Conservation (phyloP, 345 rosid genomes). For the Durio zibethinus region DNA sequence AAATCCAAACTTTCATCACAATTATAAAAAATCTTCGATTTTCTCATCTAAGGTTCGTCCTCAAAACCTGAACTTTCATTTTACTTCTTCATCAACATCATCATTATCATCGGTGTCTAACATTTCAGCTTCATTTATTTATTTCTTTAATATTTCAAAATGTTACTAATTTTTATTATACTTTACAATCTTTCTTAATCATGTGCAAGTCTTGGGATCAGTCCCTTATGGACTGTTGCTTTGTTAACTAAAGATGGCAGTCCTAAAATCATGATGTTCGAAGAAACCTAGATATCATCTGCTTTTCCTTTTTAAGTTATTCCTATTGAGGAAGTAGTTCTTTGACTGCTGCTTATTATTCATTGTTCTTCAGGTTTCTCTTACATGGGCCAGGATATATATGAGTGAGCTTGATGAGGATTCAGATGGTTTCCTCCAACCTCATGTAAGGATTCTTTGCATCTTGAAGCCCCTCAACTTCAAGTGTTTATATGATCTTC, state of each 20-base stretch:
- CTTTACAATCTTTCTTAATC: neutral
- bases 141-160: neutral
- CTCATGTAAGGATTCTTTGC: constrained; percentile 48
- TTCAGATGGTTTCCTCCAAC: constrained; percentile 96
- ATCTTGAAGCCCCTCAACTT: constrained; percentile 1
- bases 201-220: neutral
- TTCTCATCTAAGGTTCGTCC: neutral
- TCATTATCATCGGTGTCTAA: constrained; percentile 29
- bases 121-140: constrained; percentile 28
- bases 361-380: constrained; percentile 69
- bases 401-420: constrained; percentile 99
- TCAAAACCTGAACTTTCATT: constrained; percentile 26
- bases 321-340: neutral
- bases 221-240: neutral
- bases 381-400: constrained; percentile 97
- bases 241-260: neutral
- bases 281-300: neutral
- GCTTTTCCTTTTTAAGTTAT: neutral
- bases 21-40: neutral
- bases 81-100: constrained; percentile 14
- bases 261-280: neutral
- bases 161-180: neutral
- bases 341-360: constrained; percentile 15
- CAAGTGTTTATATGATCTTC: neutral
- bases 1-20: constrained; percentile 42